Base-by-base conservation (phyloP, 2,329 filamentous ascomycete species). In the Phialemoniopsis sp. region DNA sequence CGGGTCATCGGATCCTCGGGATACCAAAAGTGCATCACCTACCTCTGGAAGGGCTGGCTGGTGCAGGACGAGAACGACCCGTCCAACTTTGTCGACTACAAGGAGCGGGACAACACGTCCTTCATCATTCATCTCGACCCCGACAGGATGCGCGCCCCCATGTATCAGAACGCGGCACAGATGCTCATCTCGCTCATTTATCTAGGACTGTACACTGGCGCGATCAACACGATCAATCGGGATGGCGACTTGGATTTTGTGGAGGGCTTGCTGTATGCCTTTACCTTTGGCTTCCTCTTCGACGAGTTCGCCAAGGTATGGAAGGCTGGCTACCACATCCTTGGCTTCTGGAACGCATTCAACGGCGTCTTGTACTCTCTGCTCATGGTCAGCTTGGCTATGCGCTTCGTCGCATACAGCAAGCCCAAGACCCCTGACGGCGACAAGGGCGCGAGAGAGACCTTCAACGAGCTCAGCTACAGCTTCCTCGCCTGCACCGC, bases 301-400 rank as follows among this genome's bases (percentile, higher is more conserved):
- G 91, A 98, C 57, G 93, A 97, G 57, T 49, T 83, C 1, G 69
- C 82, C 56, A 98, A 98, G 62, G 78, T 96, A 51, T 95, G 88
- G 79, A 98, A 98, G 60, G 87, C 95, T 13, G 93, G 93, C 9
- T 79, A 86, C 45, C 86, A 85, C 53, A 97, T 97, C 55, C 73
- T 98, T 40, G 85, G 88, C 15, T 98, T 98, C 61, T 97, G 93
- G 93, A 96, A 95, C 54, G 87, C 87, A 17, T 95, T 98, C 70
- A 98, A 98, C 62, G 76, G 78, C 18, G 73, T 84, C 0, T 73
- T 98, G 1, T 98, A 98, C 61, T 63, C 76, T 0, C 70, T 97
- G 2, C 71, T 98, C 28, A 78, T 81, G 0, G 77, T 87, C 4
- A 95, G 88, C 3, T 83, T 98, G 46, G 67, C 87, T 32, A 68